Evolutionary conservation across 2,329 filamentous ascomycete genomes (phyloP), one percentile per base, ranked within the genome.

Genomic region (Aureobasidium sp.): DNA sequence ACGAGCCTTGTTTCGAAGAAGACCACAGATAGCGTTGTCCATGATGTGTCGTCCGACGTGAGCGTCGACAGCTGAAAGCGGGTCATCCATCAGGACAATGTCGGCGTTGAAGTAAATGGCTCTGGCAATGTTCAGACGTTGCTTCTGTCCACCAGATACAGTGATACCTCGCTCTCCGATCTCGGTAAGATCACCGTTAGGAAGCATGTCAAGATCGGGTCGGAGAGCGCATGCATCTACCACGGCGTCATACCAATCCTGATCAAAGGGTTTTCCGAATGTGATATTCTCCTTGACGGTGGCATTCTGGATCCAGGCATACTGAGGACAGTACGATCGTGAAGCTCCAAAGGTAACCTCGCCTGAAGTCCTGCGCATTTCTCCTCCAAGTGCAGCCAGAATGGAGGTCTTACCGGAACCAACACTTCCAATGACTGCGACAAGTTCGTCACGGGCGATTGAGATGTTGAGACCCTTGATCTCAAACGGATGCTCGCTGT

Each of bases 111-210:
- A 86, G 68, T 86, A 87, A 60, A 87, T 86, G 1, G 84, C 84
- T 60, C 94, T 84, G 19, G 94, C 94, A 70, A 97, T 97, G 71
- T 97, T 97, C 67, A 97, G 79, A 12, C 94, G 85, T 73, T 97
- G 93, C 74, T 97, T 97, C 74, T 97, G 93, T 1, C 93, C 93
- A 62, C 94, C 93, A 19, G 91, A 96, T 1, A 97, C 89, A 0
- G 91, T 97, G 70, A 97, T 97, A 59, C 94, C 93, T 64, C 91
- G 86, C 74, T 97, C 94, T 29, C 93, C 94, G 70, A 97, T 96
- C 73, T 97, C 93, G 0, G 93, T 99, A 68, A 83, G 75, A 68
- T 97, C 94, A 15, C 91, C 89, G 62, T 89, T 84, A 0, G 93
- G 93, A n/a, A 97, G 80, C 85, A 96, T 96, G 52, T 96, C 90